Evolutionary conservation across 345 rosid genomes (phyloP).

Genomic region (Kernera saxatilis): DNA sequence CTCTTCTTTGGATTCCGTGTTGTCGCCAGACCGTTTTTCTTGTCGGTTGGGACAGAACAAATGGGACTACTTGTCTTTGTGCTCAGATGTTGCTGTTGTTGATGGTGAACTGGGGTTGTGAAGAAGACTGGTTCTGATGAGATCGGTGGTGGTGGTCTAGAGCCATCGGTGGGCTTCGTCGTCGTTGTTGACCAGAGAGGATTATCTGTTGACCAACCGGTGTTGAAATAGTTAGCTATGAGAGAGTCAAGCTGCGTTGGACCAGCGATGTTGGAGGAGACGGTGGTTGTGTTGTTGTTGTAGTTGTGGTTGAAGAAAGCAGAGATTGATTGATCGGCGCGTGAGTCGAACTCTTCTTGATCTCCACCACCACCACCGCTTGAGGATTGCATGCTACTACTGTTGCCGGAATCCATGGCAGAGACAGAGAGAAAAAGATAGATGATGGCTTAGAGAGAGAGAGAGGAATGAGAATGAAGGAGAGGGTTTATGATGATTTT

Average conservation of each 20-base stretch:
- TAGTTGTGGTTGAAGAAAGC: conserved; percentile 25
- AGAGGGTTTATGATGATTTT: conserved; percentile 14
- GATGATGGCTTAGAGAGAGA: neutral
- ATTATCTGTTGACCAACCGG: conserved; percentile 42
- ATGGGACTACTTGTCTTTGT: conserved; percentile 25
- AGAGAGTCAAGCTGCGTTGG: conserved; percentile 34
- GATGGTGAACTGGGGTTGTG: conserved; percentile 25
- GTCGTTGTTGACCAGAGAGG: conserved; percentile 38
- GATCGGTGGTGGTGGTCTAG: conserved; percentile 38
- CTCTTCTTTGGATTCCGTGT: conserved; percentile 77
- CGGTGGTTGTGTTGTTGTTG: conserved; percentile 20
- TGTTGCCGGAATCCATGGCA: conserved; percentile 33
- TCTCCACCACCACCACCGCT: conserved; percentile 36
- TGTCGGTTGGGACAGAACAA: conserved; percentile 33
- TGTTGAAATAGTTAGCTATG: conserved; percentile 53
- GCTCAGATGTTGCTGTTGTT: too few species aligned
- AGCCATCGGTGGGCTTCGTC: conserved; percentile 9
- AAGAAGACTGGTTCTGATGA: conserved; percentile 38
- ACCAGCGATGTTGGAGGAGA: conserved; percentile 14
- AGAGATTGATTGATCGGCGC: conserved; percentile 33
- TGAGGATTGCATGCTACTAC: conserved; percentile 38
- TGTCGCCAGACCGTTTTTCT: conserved; percentile 26
- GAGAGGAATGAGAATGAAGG: neutral
- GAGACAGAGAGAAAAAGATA: neutral
- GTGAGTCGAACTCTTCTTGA: conserved; percentile 37